Evolutionary conservation across 306 rosid genomes (phyloP).

Genomic region (Corylus avellana): DNA sequence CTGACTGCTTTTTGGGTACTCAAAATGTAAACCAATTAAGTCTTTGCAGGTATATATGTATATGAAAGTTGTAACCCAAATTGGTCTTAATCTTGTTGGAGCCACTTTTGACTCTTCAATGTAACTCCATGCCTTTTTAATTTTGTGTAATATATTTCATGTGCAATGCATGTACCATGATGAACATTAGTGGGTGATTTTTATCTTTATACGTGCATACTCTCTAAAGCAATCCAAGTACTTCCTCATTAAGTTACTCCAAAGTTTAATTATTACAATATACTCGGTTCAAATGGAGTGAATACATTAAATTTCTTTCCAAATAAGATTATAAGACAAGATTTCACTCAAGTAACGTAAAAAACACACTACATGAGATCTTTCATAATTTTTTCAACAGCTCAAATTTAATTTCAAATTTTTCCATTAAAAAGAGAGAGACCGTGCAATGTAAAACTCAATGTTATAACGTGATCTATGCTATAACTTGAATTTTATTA

Average conservation of each 20-base stretch:
- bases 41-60: background rate
- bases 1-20: constrained; percentile 41
- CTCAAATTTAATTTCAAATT: no score
- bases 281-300: no score
- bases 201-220: background rate
- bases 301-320: no score
- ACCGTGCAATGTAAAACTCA: no score
- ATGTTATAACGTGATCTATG: no score
- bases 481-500: no score
- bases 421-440: no score
- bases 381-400: no score
- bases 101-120: constrained; percentile 17
- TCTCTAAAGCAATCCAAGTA: background rate
- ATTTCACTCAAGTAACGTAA: no score
- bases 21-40: constrained; percentile 15
- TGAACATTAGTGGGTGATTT: background rate
- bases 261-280: background rate
- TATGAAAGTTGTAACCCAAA: constrained; percentile 7
- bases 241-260: background rate
- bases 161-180: no score
- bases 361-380: no score
- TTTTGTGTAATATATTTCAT: background rate
- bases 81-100: constrained; percentile 30
- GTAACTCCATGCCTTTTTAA: background rate
- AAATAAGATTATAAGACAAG: no score